Evolutionary conservation across 2,329 filamentous ascomycete genomes (phyloP).

Genomic region (Venturia asperata): DNA sequence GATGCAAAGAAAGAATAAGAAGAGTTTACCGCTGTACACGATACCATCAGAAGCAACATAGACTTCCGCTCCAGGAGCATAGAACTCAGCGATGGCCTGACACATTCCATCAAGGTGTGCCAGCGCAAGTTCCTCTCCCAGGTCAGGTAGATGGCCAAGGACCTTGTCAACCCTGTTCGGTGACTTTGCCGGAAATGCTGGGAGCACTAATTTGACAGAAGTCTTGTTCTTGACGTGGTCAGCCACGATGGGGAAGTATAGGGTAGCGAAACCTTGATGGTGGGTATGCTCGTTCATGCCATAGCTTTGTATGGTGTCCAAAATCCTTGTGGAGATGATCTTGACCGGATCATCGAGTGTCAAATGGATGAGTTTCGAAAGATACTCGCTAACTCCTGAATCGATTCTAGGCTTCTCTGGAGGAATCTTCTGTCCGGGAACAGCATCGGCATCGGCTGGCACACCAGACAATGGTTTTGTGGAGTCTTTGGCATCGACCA

Average conservation of each 20-base stretch:
- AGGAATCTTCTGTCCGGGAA: neutral
- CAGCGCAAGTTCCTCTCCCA: constrained; percentile 39
- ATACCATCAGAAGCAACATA: constrained; percentile 40
- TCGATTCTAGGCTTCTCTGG: neutral
- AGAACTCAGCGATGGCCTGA: constrained; percentile 33
- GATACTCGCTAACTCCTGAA: neutral
- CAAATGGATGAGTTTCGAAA: neutral
- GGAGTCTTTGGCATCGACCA: neutral
- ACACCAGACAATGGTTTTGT: neutral
- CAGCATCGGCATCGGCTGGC: neutral
- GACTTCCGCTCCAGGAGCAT: constrained; percentile 36
- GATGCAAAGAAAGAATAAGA: neutral
- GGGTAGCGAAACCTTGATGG: constrained; percentile 21
- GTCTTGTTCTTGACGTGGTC: constrained; percentile 19
- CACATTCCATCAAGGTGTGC: constrained; percentile 36
- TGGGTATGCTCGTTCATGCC: constrained; percentile 27
- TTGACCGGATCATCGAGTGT: neutral
- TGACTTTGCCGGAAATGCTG: constrained; percentile 51
- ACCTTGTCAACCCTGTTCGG: constrained; percentile 51
- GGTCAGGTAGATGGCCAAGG: constrained; percentile 40
- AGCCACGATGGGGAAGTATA: constrained; percentile 24
- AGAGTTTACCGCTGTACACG: constrained; percentile 33
- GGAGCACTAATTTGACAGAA: constrained; percentile 20
- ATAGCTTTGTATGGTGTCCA: constrained; percentile 26
- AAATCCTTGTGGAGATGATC: constrained; percentile 19